phyloP scores from a whole-genome alignment of 352 stramenopile genomes.

The Globisporangium canariense region DNA sequence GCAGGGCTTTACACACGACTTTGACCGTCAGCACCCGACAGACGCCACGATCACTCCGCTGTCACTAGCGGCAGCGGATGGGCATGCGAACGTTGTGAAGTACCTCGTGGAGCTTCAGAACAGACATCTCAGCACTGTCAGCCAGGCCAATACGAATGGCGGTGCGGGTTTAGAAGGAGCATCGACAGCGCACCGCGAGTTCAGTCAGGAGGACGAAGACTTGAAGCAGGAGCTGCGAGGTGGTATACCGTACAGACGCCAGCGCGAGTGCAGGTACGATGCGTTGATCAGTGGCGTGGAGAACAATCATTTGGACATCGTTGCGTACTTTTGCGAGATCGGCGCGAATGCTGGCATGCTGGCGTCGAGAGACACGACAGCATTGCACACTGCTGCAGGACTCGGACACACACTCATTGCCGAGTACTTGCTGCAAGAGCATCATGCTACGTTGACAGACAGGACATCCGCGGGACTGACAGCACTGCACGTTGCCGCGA shows the following conservation, averaged over 20 bases:
- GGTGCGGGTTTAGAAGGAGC: not conserved
- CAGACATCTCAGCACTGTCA: constrained; percentile 1
- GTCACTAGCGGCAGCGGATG: constrained; percentile 11
- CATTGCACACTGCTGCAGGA: constrained; percentile 17
- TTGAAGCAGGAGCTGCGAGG: not conserved
- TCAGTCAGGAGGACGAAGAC: not conserved
- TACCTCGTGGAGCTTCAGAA: constrained; percentile 16
- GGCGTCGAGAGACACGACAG: constrained; percentile 11
- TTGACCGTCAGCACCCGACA: constrained; percentile 7
- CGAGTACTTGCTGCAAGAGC: constrained; percentile 18
- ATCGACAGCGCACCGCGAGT: not conserved
- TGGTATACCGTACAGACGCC: not conserved
- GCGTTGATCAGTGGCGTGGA: constrained; percentile 16
- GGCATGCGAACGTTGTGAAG: constrained; percentile 10
- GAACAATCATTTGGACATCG: constrained; percentile 17
- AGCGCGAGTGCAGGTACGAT: constrained; percentile 10
- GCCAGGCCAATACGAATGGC: not conserved
- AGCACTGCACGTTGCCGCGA: constrained; percentile 26
- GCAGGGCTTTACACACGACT: constrained; percentile 19
- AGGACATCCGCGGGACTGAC: constrained; percentile 19
- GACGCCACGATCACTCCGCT: constrained; percentile 12
- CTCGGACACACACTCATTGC: constrained; percentile 14
- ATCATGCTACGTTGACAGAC: constrained; percentile 6
- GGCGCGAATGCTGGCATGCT: constrained; percentile 17
- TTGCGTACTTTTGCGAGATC: constrained; percentile 18